Evolutionary conservation across 305 asterid genomes (phyloP), one percentile per base, ranked within the genome.

Genomic region (Fraxinus angustifolia): DNA sequence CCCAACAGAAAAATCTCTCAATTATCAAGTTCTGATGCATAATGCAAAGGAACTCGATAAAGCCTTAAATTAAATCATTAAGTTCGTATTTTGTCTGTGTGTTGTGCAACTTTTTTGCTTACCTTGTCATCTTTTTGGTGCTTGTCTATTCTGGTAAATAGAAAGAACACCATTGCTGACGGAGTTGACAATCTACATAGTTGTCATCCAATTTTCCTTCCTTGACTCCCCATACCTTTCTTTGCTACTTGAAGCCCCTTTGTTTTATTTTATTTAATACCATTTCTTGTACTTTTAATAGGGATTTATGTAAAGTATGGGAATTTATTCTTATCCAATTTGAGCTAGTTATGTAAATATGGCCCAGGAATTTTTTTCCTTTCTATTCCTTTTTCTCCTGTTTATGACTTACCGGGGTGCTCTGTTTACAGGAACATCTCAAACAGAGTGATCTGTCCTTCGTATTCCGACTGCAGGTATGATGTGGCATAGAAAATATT

Each of bases 391-490:
- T 28, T 68, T 30, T 30, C 38, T 31, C n/a, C 6, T 31, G 40
- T 62, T 62, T 62, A 23, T 21, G 31, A 10, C 72, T 79, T 82
- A 71, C 80, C 76, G 60, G 79, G 84, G 78, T 85, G 75, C 75
- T 83, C 30, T 73, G 80, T 89, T 82, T 82, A 73, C 97, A 96
- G 99, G 99, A 94, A 82, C 99, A 96, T 87, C 93, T 96, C 85
- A 94, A 94, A 84, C 98, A 96, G 88, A 94, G 93, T 88, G 98
- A 94, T 85, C 92, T 90, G 83, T 96, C 99, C 83, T 96, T 96
- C 80, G 98, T 96, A 83, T 96, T 96, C 88, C 91, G 98, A 85
- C 90, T 96, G 87, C 98, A 96, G 99, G 99, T 96, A 91, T 83
- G 82, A 79, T 79, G 23, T 68, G 40, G 75, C 75, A 68, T 68